Conservation (phyloP, 371 early-diverging fungal genomes). For the Haplosporangium sp. region DNA sequence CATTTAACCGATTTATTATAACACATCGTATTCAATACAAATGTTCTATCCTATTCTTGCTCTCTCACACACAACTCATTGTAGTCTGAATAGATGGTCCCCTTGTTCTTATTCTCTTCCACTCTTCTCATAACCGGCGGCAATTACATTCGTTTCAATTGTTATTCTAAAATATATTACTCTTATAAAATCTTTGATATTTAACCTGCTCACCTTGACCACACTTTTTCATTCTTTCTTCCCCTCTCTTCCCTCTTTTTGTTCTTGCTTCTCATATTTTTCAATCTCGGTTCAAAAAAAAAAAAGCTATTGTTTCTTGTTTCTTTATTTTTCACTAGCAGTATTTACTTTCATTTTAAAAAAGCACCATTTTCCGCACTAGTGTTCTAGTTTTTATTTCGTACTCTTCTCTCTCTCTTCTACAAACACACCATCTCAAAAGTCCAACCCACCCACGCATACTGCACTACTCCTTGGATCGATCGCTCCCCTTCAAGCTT, state of each 20-base stretch:
- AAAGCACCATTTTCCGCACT: conserved; percentile 17
- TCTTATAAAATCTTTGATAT: conserved; percentile 2
- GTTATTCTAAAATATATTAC: not conserved
- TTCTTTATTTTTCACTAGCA: conserved; percentile 5
- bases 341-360: conserved; percentile 8
- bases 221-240: not conserved
- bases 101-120: not conserved
- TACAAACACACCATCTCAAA: conserved; percentile 1
- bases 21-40: not conserved
- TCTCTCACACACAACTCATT: not conserved
- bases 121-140: not conserved
- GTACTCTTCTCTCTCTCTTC: not conserved
- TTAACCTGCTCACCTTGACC: conserved; percentile 9
- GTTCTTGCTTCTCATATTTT: conserved; percentile 2
- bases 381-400: conserved; percentile 13
- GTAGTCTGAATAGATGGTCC: not conserved
- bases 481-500: not conserved
- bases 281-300: not conserved
- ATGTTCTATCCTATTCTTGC: not conserved
- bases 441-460: not conserved
- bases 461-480: not conserved
- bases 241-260: conserved; percentile 6
- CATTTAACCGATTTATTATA: not conserved
- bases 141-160: not conserved
- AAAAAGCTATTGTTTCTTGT: not conserved